Evolutionary conservation across 805 yeast species (phyloP).

Genomic region (Yueomyces sp.): DNA sequence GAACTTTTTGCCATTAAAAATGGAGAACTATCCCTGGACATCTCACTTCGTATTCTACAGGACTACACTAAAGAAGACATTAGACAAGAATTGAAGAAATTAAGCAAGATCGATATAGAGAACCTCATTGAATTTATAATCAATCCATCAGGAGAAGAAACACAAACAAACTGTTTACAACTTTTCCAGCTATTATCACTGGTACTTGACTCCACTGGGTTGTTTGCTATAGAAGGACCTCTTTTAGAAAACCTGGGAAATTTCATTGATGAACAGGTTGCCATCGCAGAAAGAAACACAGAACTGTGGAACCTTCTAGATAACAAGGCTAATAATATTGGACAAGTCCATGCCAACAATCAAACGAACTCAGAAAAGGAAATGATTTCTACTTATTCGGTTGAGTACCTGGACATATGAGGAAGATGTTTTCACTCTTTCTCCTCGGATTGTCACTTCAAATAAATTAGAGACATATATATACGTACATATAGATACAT

Average conservation of each 20-base stretch:
- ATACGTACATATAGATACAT: neutral
- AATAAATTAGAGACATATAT: too few relatives aligned
- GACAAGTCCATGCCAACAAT: conserved; percentile 1
- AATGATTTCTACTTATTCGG: conserved; percentile 15
- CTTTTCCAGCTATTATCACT: conserved; percentile 20
- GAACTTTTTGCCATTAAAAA: conserved; percentile 45
- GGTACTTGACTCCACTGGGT: conserved; percentile 24
- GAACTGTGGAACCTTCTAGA: conserved; percentile 20
- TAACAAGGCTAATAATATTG: conserved; percentile 5
- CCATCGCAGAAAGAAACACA: conserved; percentile 17
- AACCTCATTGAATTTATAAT: conserved; percentile 24
- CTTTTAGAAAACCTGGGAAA: conserved; percentile 12
- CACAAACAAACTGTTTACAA: conserved; percentile 11
- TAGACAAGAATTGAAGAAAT: conserved; percentile 29
- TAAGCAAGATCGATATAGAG: conserved; percentile 21
- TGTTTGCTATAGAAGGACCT: conserved; percentile 20
- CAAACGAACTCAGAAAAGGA: conserved; percentile 4
- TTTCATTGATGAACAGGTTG: conserved; percentile 16
- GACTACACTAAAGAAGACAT: conserved; percentile 52
- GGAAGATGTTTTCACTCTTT: neutral
- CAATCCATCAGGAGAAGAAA: conserved; percentile 10
- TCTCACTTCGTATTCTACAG: conserved; percentile 49
- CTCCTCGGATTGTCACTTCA: too few relatives aligned
- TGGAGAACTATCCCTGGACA: conserved; percentile 54
- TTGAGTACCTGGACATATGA: conserved; percentile 17